Base-by-base conservation (phyloP, 768 basidiomycete species). In the Russula olivacea region DNA sequence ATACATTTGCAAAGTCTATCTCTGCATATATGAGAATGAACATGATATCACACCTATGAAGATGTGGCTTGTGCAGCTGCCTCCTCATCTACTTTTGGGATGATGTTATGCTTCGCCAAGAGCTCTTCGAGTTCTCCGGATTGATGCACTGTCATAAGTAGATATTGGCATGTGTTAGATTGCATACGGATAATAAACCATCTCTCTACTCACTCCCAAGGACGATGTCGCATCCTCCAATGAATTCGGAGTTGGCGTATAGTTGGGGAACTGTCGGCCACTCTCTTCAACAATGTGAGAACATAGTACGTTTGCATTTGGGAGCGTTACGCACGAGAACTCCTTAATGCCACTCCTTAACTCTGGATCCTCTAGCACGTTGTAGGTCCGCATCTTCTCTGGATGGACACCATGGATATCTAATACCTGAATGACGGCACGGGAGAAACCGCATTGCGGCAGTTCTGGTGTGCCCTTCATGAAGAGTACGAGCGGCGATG, bases 221-320 rank as follows among this genome's bases (percentile, higher is more conserved):
- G 23, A 98, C 76, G 68, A 99, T 98, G 76, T 99, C 96, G 73
- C 95, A 97, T 58, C 96, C 97, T 36, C 96, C 96, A 47, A 99
- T 80, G 70, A 99, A 99, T 73, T 97, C 94, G 5, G 95, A 96
- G 58, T 91, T 86, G 40, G 98, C 81, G 71, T 96, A 99, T 14
- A 99, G 74, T 73, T 99, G 96, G 12, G 96, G 96, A 67, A 99
- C 87, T 21, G 96, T 99, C 15, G 96, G 96, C 96, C 96, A 99
- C 66, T 97, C 91, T 25, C 95, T 98, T 17, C 15, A 17, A 40
- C 45, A 61, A 10, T 36, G 19, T 12, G 19, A 55, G 63, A 30
- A 49, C 19, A 32, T 68, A 48, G 43, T 32, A 17, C 1, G 4
- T 32, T 6, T 14, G 55, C 8, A 8, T 32, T 6, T 51, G 40